These are phyloP conservation scores for Penicillium macrosclerotiorum DNA, from an alignment of 495 filamentous ascomycete genomes.

Conservation along the genomic window DNA sequence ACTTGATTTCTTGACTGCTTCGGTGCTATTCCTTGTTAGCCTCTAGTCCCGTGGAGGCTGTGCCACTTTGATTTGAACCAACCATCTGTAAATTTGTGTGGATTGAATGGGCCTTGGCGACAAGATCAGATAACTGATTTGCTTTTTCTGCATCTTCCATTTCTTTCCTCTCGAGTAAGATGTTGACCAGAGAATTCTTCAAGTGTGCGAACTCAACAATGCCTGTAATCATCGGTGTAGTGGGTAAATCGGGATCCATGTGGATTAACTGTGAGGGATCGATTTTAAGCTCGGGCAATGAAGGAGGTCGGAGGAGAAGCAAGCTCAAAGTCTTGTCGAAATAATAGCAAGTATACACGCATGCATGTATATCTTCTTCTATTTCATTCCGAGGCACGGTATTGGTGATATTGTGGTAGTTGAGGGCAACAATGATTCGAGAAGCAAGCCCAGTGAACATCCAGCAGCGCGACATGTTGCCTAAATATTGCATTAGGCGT, in stretches of 20 bases:
- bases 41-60: not conserved
- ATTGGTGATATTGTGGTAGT: conserved; percentile 27
- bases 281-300: conserved; percentile 29
- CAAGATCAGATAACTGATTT: conserved; percentile 22
- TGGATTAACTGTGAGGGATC: conserved; percentile 22
- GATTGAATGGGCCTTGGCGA: conserved; percentile 16
- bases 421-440: conserved; percentile 24
- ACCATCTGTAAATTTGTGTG: conserved; percentile 21
- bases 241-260: conserved; percentile 22
- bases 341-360: conserved; percentile 31
- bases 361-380: conserved; percentile 27
- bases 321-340: conserved; percentile 36
- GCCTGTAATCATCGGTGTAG: conserved; percentile 20
- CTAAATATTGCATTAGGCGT: conserved; percentile 26
- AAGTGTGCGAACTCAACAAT: conserved; percentile 26
- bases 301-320: conserved; percentile 34
- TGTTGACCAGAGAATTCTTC: conserved; percentile 16
- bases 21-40: conserved; percentile 10
- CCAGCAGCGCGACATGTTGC: conserved; percentile 30
- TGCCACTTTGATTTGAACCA: not conserved
- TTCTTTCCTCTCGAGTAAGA: conserved; percentile 19
- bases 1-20: conserved; percentile 18
- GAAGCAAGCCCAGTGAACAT: conserved; percentile 25
- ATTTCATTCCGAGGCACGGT: conserved; percentile 14
- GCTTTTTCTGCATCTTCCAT: conserved; percentile 21